These are phyloP conservation scores for Puccinia polysora DNA, from an alignment of 1,284 basidiomycete genomes.

Conservation along the genomic window DNA sequence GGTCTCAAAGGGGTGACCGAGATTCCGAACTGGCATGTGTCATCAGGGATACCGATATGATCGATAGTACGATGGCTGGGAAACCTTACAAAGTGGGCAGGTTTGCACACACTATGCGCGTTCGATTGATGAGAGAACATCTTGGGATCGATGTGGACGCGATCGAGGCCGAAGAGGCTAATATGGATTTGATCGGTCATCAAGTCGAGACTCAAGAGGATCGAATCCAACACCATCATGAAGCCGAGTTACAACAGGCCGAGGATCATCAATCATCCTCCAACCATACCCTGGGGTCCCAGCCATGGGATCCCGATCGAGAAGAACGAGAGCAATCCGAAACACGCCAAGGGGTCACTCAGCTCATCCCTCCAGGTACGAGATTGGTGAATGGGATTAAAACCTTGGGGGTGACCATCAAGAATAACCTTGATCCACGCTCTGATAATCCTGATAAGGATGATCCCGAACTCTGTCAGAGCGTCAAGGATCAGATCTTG, in stretches of 20 bases:
- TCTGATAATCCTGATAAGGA: conserved; percentile 48
- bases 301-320: conserved; percentile 35
- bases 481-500: conserved; percentile 31
- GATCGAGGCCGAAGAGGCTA: conserved; percentile 59
- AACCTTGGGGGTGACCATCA: conserved; percentile 73
- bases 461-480: conserved; percentile 21
- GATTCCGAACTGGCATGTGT: conserved; percentile 92
- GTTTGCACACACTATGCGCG: conserved; percentile 87
- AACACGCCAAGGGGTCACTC: conserved; percentile 20
- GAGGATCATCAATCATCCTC: not conserved
- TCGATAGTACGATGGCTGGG: conserved; percentile 84
- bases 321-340: conserved; percentile 19
- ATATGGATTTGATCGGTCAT: conserved; percentile 63
- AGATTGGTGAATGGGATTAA: conserved; percentile 51
- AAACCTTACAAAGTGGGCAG: conserved; percentile 91
- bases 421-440: conserved; percentile 60
- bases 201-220: conserved; percentile 54
- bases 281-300: conserved; percentile 3
- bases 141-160: conserved; percentile 90
- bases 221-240: not conserved
- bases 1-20: conserved; percentile 88
- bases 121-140: conserved; percentile 95
- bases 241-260: not conserved
- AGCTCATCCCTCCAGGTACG: conserved; percentile 16
- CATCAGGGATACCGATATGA: conserved; percentile 93